Base-by-base conservation (phyloP, 257 asterid genomes). In the Scutellaria galericulata region DNA sequence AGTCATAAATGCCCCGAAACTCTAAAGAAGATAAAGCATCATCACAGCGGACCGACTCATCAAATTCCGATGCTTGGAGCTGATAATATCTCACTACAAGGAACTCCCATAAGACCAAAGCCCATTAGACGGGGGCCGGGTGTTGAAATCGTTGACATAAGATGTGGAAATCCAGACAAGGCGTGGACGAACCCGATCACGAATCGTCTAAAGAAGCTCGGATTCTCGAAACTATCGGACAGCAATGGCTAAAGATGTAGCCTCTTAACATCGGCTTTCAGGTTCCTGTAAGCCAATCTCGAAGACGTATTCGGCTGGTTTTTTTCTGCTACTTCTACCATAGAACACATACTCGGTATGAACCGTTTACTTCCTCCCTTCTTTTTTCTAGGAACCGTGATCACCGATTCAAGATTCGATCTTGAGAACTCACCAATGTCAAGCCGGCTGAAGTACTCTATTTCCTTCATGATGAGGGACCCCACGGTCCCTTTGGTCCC, bases 141-240 rank as follows among this genome's bases (percentile, higher is more conserved):
- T 77, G 64, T 87, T 59, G 96, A 89, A 71, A 75, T 87, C 12
- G 95, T 87, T 73, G 95, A 91, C 83, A 77, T 89, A 84, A 87
- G 73, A 82, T 89, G 97, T 75, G 89, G 96, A 66, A 86, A 76
- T 76, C 80, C 81, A 10, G 92, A 87, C 75, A 86, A 81, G 79
- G 74, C 78, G 10, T 85, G 86, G 89, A 85, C 69, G 18, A 85
- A 74, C 68, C 96, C 91, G 8, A 75, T 87, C 57, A 80, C 89
- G 51, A 87, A 80, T 68, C 87, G 95, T 53, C 72, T 90, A 39
- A 88, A 82, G 84, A 88, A 86, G 76, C 87, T 86, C 5, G 82
- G 95, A 9, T 88, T 88, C 81, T 83, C 95, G 5, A 90, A 88
- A 74, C 86, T 88, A 61, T 86, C 95, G 0, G 94, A 84, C 51